Percentiles rank a stretch among this genome's conserved stretches.
These are phyloP conservation scores for Coelastrella sp. DNA, from an alignment of 139 green algal genomes.

Conservation along the genomic window DNA sequence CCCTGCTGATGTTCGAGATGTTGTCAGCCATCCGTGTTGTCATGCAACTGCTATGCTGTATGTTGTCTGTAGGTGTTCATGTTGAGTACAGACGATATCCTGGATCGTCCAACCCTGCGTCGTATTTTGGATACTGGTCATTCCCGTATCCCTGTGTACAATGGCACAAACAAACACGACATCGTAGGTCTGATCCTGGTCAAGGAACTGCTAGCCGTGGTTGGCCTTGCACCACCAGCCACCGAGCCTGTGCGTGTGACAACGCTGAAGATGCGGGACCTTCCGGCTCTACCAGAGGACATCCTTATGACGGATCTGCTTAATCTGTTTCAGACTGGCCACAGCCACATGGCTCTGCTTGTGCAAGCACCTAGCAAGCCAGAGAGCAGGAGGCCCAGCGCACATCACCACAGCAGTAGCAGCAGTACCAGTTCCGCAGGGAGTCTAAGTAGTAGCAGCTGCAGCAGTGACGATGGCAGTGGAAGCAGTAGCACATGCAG, in stretches of 20 bases:
- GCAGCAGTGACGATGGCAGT: constrained; percentile 28
- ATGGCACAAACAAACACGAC: constrained; percentile 53
- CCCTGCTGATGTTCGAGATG: neutral
- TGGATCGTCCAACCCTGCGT: constrained; percentile 58
- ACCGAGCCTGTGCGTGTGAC: constrained; percentile 44
- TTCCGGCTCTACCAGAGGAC: constrained; percentile 47
- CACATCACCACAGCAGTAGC: neutral
- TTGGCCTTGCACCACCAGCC: neutral
- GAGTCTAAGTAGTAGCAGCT: neutral
- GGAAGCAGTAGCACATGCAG: constrained; percentile 4
- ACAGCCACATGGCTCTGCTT: constrained; percentile 83
- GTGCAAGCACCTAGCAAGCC: neutral
- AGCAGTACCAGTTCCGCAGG: constrained; percentile 14
- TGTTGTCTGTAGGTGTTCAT: constrained; percentile 81
- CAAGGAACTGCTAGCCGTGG: constrained; percentile 73
- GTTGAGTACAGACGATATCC: constrained; percentile 71
- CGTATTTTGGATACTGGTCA: constrained; percentile 72
- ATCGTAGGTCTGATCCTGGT: constrained; percentile 77
- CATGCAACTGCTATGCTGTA: no score
- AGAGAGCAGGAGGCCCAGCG: neutral
- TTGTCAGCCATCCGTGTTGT: no score
- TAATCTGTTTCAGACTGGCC: constrained; percentile 76
- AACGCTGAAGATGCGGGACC: constrained; percentile 53
- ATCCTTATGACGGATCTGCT: constrained; percentile 80
- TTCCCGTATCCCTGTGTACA: constrained; percentile 80